A percentile compares a stretch with the other conserved stretches of the same genome.
These are phyloP conservation scores for Nicotiana sylvestris DNA, from an alignment of 257 asterid genomes.

Conservation along the genomic window DNA sequence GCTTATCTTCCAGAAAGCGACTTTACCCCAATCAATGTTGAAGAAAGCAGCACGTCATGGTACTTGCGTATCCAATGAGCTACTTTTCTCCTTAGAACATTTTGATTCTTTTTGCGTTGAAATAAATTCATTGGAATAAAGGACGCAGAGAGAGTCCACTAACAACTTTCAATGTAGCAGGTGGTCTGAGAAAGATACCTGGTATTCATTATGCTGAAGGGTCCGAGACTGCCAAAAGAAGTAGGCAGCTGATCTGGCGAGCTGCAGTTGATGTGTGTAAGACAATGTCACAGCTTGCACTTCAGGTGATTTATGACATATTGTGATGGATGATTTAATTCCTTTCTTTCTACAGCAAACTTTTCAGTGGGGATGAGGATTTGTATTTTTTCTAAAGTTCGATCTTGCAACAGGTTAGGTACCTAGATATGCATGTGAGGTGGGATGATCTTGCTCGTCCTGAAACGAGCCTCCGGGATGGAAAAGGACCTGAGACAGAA, in stretches of 20 bases:
- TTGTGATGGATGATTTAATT: background rate
- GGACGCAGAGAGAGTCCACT: constrained; percentile 6
- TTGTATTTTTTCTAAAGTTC: background rate
- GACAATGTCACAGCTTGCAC: constrained; percentile 69
- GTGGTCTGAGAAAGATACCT: constrained; percentile 55
- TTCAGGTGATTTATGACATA: constrained; percentile 49
- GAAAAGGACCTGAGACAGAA: constrained; percentile 65
- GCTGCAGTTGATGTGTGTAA: constrained; percentile 74
- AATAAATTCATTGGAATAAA: background rate
- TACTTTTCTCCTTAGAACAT: background rate
- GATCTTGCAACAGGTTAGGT: constrained; percentile 60
- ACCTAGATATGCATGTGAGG: constrained; percentile 65
- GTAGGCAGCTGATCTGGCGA: constrained; percentile 71
- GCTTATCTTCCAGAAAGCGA: constrained; percentile 50
- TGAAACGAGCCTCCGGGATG: constrained; percentile 49
- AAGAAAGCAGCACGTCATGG: constrained; percentile 68
- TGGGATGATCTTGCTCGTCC: constrained; percentile 79
- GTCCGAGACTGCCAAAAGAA: constrained; percentile 49
- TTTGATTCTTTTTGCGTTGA: background rate
- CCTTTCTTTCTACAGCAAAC: background rate
- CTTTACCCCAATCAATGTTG: constrained; percentile 46
- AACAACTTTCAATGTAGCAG: constrained; percentile 31
- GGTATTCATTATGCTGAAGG: constrained; percentile 57
- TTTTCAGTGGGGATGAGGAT: background rate
- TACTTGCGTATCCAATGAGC: constrained; percentile 18